Evolutionary conservation across 257 asterid genomes (phyloP), one percentile per base, ranked within the genome.

Genomic region (Solanum boliviense): DNA sequence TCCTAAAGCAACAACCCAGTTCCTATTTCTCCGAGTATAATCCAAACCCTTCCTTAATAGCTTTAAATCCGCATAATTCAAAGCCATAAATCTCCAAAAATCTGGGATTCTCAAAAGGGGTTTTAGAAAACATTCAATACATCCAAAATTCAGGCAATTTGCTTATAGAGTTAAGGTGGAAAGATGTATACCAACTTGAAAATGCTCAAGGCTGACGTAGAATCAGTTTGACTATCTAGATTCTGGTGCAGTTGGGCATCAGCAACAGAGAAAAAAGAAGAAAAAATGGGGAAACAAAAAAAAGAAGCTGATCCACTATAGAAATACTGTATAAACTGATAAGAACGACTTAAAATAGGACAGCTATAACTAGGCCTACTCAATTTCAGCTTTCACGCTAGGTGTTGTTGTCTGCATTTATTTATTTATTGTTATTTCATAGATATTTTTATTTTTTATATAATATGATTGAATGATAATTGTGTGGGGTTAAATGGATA

Each of bases 1-100:
- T 68, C 93, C 96, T n/a, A 91, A 44, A 34, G 89, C 89, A 87
- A 92, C 52, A 65, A 88, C 89, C 94, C 91, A 94, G 81, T 88
- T 94, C 87, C 86, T 92, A 87, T 91, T 92, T 87, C 76, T 93
- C 86, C 86, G 88, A 5, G 91, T 74, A 60, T 85, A 88, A 34
- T 52, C 87, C 25, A 95, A 76, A 31, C 94, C 91, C 88, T 89
- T 88, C 62, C 70, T 75, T 27, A 90, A 46, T 84, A 89, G 65
- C 44, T 88, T 89, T 44, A 90, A 90, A 84, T 92, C 96, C 96
- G 91, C 90, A 81, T 72, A 65, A 81, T 71, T 44, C 18, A 88
- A 34, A 83, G 79, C 88, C 90, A 29, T 56, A 16, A 3, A 62
- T 38, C 20, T 23, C 41, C 84, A 18, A 13, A n/a, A 86, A 68